Conservation (phyloP, 768 basidiomycete species). For the Leccinum disarticulatum region DNA sequence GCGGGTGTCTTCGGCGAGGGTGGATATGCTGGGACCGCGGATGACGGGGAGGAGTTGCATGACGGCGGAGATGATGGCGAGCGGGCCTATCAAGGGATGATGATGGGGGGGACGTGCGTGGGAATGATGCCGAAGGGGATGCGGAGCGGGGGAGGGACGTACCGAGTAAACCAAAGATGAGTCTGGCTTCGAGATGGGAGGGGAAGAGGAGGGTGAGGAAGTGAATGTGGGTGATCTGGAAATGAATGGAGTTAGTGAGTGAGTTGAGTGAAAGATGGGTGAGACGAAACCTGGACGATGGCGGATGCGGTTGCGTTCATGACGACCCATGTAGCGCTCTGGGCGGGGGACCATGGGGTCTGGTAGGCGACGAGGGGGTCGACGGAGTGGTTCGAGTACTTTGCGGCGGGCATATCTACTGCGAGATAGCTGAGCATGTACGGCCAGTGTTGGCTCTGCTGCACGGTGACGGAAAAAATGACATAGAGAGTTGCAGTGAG, state of each 20-base stretch:
- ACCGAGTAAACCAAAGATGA: conserved; percentile 86
- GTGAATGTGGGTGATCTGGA: conserved; percentile 93
- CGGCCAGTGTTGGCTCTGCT: conserved; percentile 79
- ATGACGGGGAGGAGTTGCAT: conserved; percentile 81
- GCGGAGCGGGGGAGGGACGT: conserved; percentile 17
- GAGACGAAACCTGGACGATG: conserved; percentile 71
- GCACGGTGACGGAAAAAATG: conserved; percentile 57
- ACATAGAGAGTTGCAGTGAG: conserved; percentile 76
- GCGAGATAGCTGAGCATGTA: conserved; percentile 95
- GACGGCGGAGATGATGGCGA: conserved; percentile 79
- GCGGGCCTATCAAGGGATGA: conserved; percentile 52
- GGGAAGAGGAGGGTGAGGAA: conserved; percentile 95
- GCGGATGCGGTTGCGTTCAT: conserved; percentile 86
- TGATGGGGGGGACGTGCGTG: background rate
- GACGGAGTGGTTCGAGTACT: conserved; percentile 9
- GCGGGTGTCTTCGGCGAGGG: conserved; percentile 70
- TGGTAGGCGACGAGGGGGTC: conserved; percentile 28
- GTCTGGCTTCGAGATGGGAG: conserved; percentile 79
- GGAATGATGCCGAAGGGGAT: background rate
- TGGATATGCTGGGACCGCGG: conserved; percentile 35
- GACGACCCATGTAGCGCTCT: conserved; percentile 77
- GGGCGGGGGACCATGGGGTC: conserved; percentile 58
- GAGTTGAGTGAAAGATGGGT: conserved; percentile 40
- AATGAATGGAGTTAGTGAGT: background rate
- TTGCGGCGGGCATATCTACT: conserved; percentile 53